Percentiles rank a stretch among this genome's conserved stretches.
Evolutionary conservation across 257 asterid genomes (phyloP).

Genomic region (Echium plantagineum): DNA sequence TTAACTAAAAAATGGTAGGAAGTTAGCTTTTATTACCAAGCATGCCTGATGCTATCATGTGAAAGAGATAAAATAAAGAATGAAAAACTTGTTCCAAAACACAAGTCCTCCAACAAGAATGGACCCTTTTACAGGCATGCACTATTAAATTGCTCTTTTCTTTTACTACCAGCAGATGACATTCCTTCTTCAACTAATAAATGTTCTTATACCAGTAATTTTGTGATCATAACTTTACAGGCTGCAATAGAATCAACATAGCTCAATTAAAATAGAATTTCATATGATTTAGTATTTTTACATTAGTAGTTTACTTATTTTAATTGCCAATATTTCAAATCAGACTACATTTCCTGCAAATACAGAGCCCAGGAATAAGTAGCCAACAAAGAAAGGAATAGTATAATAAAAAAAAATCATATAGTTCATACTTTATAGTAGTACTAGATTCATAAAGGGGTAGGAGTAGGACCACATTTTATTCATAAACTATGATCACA

Average conservation of each 20-base stretch:
- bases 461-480: too few relatives aligned
- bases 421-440: too few relatives aligned
- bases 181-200: constrained; percentile 7
- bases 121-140: not conserved
- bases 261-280: too few relatives aligned
- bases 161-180: constrained; percentile 45
- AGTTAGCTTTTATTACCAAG: too few relatives aligned
- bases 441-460: too few relatives aligned
- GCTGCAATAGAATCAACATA: constrained; percentile 17
- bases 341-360: not conserved
- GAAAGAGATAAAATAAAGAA: constrained; percentile 14
- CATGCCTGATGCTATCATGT: constrained; percentile 25
- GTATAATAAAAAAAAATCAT: too few relatives aligned
- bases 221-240: constrained; percentile 31
- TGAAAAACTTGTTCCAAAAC: constrained; percentile 6
- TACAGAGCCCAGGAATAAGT: not conserved
- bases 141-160: not conserved
- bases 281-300: too few relatives aligned
- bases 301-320: too few relatives aligned
- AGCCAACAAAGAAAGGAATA: not conserved
- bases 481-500: too few relatives aligned
- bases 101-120: constrained; percentile 5
- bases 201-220: constrained; percentile 19
- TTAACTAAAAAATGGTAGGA: too few relatives aligned
- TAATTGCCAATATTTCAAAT: too few relatives aligned